Percentiles rank a stretch among this genome's conserved stretches.
Conservation (phyloP, 202 grass and related monocot genomes). For the Carex sylvatica region DNA sequence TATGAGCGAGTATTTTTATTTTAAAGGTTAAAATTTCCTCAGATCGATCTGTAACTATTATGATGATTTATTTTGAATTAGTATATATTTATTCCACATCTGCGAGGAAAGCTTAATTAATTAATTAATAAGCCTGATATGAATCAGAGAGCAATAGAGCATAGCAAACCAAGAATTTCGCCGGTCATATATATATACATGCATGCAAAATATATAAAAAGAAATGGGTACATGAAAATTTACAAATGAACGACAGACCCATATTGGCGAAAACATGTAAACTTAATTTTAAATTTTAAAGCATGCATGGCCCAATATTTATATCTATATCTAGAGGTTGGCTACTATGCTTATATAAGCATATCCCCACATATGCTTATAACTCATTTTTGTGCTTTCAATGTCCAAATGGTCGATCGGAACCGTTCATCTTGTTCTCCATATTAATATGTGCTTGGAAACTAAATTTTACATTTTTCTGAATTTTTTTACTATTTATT, state of each 20-base stretch:
- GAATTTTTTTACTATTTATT: too few relatives aligned
- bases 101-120: too few relatives aligned
- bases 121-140: too few relatives aligned
- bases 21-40: too few relatives aligned
- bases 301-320: background rate
- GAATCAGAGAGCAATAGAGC: background rate
- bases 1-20: too few relatives aligned
- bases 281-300: background rate
- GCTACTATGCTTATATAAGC: too few relatives aligned
- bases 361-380: too few relatives aligned
- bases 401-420: too few relatives aligned
- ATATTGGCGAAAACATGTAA: background rate
- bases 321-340: background rate
- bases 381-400: too few relatives aligned
- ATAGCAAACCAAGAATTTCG: slow-evolving; percentile 3
- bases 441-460: too few relatives aligned
- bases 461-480: too few relatives aligned
- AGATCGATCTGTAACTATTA: background rate
- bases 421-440: too few relatives aligned
- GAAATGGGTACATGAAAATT: background rate
- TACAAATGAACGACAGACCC: background rate
- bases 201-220: background rate
- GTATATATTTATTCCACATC: background rate
- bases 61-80: background rate
- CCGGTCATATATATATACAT: background rate